Evolutionary conservation across 2,329 filamentous ascomycete species (phyloP).

Genomic region (Penicillium nordicum): DNA sequence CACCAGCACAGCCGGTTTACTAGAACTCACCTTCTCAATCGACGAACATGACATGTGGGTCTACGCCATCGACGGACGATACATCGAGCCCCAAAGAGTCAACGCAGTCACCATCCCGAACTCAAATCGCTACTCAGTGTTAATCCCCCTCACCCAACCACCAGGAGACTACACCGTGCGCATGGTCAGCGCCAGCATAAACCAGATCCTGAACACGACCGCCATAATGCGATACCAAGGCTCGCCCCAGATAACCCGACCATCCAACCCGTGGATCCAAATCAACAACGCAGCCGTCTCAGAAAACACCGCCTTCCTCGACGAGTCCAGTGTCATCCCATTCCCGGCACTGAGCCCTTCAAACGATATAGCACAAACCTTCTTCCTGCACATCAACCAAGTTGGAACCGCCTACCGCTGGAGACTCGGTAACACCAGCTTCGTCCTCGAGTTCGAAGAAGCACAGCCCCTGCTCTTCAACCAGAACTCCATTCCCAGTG

Average conservation of each 20-base stretch:
- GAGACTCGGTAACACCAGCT: constrained; percentile 27
- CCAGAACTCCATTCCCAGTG: constrained; percentile 24
- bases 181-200: constrained; percentile 46
- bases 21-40: constrained; percentile 39
- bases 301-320: constrained; percentile 43
- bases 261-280: constrained; percentile 48
- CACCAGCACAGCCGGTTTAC: constrained; percentile 35
- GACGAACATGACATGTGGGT: constrained; percentile 47
- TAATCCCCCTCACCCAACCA: constrained; percentile 44
- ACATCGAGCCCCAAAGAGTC: constrained; percentile 40
- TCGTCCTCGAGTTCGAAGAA: constrained; percentile 22
- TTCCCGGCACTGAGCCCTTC: constrained; percentile 49
- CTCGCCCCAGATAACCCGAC: constrained; percentile 7
- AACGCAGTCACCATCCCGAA: constrained; percentile 36
- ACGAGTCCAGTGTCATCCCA: constrained; percentile 44
- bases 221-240: constrained; percentile 48
- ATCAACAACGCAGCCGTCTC: constrained; percentile 48
- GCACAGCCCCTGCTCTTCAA: constrained; percentile 27
- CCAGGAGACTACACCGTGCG: constrained; percentile 55
- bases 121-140: constrained; percentile 42
- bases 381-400: constrained; percentile 23
- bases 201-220: constrained; percentile 56
- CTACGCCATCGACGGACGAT: constrained; percentile 46
- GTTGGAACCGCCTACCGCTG: constrained; percentile 25
- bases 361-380: constrained; percentile 43